A percentile compares a stretch with the other conserved stretches of the same genome.
Evolutionary conservation across 441 rosid species (phyloP).

Genomic region (Brassica balearica): DNA sequence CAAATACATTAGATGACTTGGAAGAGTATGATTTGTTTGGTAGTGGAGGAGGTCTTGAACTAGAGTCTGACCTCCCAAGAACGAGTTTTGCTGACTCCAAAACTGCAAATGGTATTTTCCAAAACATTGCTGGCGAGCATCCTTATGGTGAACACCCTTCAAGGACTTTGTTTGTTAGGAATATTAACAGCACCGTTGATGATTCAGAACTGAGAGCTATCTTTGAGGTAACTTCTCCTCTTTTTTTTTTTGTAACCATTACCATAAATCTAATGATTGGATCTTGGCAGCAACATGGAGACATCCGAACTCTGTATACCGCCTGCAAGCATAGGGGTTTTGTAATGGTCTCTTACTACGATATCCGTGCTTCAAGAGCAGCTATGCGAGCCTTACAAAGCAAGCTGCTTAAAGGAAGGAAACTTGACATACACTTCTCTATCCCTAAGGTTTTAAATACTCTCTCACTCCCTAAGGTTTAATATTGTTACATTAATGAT

Average conservation of each 20-base stretch:
- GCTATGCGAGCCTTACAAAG: constrained; percentile 93
- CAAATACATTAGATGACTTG: constrained; percentile 70
- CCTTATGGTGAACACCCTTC: constrained; percentile 99
- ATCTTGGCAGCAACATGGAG: constrained; percentile 75
- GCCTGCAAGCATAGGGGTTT: constrained; percentile 97
- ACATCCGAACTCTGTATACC: constrained; percentile 88
- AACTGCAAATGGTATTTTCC: constrained; percentile 52
- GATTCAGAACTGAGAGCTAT: constrained; percentile 78
- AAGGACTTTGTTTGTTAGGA: constrained; percentile 92
- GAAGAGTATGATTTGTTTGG: constrained; percentile 88
- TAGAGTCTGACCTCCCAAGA: constrained; percentile 60
- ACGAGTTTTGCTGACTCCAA: constrained; percentile 61
- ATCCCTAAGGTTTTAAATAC: constrained; percentile 49
- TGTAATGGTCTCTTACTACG: constrained; percentile 95
- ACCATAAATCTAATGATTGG: not conserved
- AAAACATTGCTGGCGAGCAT: constrained; percentile 70
- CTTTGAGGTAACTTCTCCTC: constrained; percentile 69
- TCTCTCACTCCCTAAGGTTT: not conserved
- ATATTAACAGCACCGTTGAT: constrained; percentile 91
- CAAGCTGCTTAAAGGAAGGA: constrained; percentile 88
- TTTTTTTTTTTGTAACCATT: not conserved
- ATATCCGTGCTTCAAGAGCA: constrained; percentile 92
- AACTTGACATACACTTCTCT: constrained; percentile 96
- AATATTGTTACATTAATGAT: not conserved
- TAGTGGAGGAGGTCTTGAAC: constrained; percentile 93